Percentiles rank a stretch among this genome's conserved stretches.
phyloP scores from a whole-genome alignment of 495 filamentous ascomycete species.

The Xylaria flabelliformis region DNA sequence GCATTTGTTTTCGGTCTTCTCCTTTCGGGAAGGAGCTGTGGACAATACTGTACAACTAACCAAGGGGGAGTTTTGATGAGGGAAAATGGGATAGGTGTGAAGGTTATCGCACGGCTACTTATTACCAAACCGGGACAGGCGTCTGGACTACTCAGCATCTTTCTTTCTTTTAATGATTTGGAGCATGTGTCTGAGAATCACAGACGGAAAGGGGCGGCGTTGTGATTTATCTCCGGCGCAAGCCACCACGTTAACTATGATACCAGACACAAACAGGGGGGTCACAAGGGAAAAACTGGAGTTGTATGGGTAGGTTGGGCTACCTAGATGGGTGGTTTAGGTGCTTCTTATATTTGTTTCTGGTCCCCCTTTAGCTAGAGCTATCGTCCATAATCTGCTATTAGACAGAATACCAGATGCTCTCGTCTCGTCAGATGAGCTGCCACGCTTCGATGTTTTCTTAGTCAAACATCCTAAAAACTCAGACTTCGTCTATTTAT shows the following conservation, averaged over 20 bases:
- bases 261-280: slow-evolving; percentile 5
- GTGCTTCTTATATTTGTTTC: neutral
- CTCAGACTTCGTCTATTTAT: neutral
- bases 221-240: slow-evolving; percentile 6
- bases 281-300: neutral
- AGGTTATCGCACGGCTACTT: slow-evolving; percentile 10
- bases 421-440: neutral
- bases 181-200: slow-evolving; percentile 22
- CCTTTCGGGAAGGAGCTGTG: slow-evolving; percentile 18
- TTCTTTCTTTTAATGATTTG: neutral
- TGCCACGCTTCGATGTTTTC: slow-evolving; percentile 2
- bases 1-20: slow-evolving; percentile 33
- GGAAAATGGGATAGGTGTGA: slow-evolving; percentile 1
- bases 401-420: slow-evolving; percentile 10
- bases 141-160: slow-evolving; percentile 10
- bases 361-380: neutral
- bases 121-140: neutral
- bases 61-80: neutral
- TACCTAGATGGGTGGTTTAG: neutral
- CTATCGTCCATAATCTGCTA: slow-evolving; percentile 11
- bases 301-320: neutral
- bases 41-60: slow-evolving; percentile 16
- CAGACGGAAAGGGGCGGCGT: slow-evolving; percentile 25
- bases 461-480: neutral
- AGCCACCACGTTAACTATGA: slow-evolving; percentile 14